Conservation (phyloP, 2,329 filamentous ascomycete genomes). For the Sporothrix luriei region DNA sequence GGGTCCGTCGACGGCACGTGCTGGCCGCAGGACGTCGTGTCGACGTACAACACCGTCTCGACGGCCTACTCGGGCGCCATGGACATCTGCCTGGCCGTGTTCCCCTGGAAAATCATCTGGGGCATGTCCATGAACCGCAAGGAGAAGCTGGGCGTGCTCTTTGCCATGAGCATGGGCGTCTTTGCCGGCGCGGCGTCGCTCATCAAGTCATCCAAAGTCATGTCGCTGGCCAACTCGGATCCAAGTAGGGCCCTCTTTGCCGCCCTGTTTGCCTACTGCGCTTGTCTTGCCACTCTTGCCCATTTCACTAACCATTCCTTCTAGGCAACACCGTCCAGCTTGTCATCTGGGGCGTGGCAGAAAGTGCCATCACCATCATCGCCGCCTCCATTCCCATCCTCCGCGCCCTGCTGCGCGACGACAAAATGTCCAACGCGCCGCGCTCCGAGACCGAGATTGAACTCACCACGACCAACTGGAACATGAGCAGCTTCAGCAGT, state of each 20-base stretch:
- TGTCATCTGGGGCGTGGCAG: conserved; percentile 33
- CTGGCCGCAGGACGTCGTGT: conserved; percentile 40
- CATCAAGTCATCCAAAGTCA: conserved; percentile 27
- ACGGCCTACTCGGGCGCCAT: conserved; percentile 37
- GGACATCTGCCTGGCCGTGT: conserved; percentile 40
- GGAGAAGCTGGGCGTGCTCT: conserved; percentile 47
- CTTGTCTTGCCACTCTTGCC: too few relatives aligned
- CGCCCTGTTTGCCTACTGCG: neutral
- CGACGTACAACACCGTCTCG: conserved; percentile 42
- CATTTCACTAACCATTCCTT: too few relatives aligned
- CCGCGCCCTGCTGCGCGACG: conserved; percentile 33
- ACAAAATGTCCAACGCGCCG: conserved; percentile 37
- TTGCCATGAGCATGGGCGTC: conserved; percentile 50
- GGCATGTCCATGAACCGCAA: conserved; percentile 45
- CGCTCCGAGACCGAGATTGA: conserved; percentile 21
- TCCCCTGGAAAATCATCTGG: conserved; percentile 50
- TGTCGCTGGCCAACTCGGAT: conserved; percentile 20
- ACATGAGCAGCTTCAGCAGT: conserved; percentile 3
- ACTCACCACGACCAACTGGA: conserved; percentile 26
- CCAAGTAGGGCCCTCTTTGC: conserved; percentile 14
- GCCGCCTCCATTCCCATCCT: conserved; percentile 34
- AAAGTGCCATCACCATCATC: conserved; percentile 34
- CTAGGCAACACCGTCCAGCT: conserved; percentile 29
- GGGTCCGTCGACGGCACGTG: conserved; percentile 39
- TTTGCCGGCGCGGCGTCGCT: conserved; percentile 37